Percentiles rank a stretch among this genome's conserved stretches.
Conservation (phyloP, 2,329 filamentous ascomycete species). For the Trichoderma oligosporum region DNA sequence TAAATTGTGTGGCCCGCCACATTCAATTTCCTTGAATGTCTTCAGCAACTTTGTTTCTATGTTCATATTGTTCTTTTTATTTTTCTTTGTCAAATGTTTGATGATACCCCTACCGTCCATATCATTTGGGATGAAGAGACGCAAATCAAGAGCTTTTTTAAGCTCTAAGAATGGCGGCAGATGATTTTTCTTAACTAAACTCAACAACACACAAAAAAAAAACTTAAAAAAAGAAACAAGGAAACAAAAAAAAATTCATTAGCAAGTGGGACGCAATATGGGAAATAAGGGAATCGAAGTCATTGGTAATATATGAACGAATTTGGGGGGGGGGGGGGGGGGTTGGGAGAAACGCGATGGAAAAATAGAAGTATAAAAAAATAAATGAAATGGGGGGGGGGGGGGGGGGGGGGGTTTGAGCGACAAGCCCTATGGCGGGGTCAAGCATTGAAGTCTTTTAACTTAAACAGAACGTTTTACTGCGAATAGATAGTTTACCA, state of each 20-base stretch:
- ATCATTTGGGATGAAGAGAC: neutral
- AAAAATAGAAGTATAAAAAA: too few species aligned
- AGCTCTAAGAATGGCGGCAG: neutral
- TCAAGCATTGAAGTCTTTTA: too few species aligned
- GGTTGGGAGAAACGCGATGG: neutral
- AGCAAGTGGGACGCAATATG: too few species aligned
- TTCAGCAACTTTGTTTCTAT: neutral
- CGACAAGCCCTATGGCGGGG: constrained; percentile 12
- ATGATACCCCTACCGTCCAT: neutral
- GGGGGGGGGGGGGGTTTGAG: neutral
- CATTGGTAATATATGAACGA: too few species aligned
- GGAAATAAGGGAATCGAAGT: too few species aligned
- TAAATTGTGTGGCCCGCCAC: neutral
- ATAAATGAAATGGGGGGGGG: too few species aligned
- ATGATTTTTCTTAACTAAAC: too few species aligned
- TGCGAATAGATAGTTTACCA: too few species aligned
- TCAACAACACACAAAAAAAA: too few species aligned
- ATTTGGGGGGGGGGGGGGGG: too few species aligned
- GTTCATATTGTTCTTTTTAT: neutral
- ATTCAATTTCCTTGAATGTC: constrained; percentile 3
- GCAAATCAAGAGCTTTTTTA: neutral
- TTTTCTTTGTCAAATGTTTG: neutral
- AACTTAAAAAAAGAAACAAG: neutral
- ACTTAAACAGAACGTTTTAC: too few species aligned
- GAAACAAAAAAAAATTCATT: too few species aligned